A percentile compares a stretch with the other conserved stretches of the same genome.
Evolutionary conservation across 139 green algal genomes (phyloP).

Genomic region (Chlamydomonas incerta): DNA sequence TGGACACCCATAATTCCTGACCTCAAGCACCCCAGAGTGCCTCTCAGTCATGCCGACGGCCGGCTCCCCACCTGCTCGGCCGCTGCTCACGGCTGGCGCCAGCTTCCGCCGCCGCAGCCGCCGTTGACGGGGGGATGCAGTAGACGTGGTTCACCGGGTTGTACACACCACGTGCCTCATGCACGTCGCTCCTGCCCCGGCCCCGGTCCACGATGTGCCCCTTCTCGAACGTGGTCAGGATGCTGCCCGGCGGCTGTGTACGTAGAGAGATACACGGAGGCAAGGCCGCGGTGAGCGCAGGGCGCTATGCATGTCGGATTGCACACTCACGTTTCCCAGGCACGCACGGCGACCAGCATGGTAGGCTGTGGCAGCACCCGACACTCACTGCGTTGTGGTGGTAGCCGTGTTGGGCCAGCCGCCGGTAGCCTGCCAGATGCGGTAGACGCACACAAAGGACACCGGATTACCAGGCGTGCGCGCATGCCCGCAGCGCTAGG

Average conservation of each 20-base stretch:
- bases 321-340: too few species aligned
- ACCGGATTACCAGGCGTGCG: too few species aligned
- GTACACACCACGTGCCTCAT: slow-evolving; percentile 31
- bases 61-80: not conserved
- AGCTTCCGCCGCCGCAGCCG: not conserved
- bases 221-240: slow-evolving; percentile 46
- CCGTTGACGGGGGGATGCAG: not conserved
- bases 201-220: slow-evolving; percentile 49
- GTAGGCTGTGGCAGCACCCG: too few species aligned
- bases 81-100: not conserved
- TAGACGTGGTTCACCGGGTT: slow-evolving; percentile 30
- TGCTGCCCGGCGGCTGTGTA: slow-evolving; percentile 39
- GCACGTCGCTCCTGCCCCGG: slow-evolving; percentile 27
- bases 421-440: not conserved
- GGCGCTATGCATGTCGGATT: too few species aligned
- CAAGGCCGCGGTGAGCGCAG: too few species aligned
- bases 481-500: too few species aligned
- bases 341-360: too few species aligned
- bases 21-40: too few species aligned
- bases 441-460: too few species aligned
- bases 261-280: too few species aligned
- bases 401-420: not conserved
- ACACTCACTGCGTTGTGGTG: slow-evolving; percentile 37
- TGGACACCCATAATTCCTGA: too few species aligned
- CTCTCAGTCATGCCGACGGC: too few species aligned